Conservation (phyloP, 805 yeast genomes). For the Kodamaea restingae region DNA sequence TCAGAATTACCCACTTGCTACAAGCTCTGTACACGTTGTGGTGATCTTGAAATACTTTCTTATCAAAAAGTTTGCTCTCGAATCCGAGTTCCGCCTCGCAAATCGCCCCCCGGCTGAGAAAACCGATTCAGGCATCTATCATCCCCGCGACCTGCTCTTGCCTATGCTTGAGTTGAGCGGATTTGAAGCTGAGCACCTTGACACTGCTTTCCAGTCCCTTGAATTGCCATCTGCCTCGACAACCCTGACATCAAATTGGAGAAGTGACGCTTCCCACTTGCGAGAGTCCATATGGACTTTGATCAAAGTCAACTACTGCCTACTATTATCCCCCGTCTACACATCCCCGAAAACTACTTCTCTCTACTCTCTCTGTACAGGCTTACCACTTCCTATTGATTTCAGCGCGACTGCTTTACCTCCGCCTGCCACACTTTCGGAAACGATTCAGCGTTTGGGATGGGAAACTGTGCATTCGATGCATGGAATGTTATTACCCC, state of each 20-base stretch:
- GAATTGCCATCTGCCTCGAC: neutral
- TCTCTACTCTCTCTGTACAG: neutral
- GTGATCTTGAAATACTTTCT: conserved; percentile 27
- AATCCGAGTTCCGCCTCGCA: conserved; percentile 4
- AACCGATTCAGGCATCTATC: neutral
- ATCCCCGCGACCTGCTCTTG: neutral
- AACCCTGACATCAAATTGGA: conserved; percentile 3
- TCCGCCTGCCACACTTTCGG: neutral
- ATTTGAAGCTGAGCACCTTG: conserved; percentile 5
- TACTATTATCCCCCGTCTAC: conserved; percentile 1
- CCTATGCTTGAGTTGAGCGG: neutral
- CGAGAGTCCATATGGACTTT: conserved; percentile 30
- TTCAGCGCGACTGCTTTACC: neutral
- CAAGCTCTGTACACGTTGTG: conserved; percentile 30
- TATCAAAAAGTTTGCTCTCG: conserved; percentile 15
- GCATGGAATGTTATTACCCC: conserved; percentile 16
- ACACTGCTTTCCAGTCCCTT: conserved; percentile 1
- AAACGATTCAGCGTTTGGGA: conserved; percentile 2
- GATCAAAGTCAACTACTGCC: conserved; percentile 21
- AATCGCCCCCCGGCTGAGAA: neutral
- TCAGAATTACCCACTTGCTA: conserved; percentile 19
- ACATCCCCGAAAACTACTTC: neutral
- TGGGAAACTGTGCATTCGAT: conserved; percentile 5
- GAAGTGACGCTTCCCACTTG: conserved; percentile 24
- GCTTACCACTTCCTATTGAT: neutral